phyloP scores from a whole-genome alignment of 257 asterid species.

The Nicotiana sylvestris region DNA sequence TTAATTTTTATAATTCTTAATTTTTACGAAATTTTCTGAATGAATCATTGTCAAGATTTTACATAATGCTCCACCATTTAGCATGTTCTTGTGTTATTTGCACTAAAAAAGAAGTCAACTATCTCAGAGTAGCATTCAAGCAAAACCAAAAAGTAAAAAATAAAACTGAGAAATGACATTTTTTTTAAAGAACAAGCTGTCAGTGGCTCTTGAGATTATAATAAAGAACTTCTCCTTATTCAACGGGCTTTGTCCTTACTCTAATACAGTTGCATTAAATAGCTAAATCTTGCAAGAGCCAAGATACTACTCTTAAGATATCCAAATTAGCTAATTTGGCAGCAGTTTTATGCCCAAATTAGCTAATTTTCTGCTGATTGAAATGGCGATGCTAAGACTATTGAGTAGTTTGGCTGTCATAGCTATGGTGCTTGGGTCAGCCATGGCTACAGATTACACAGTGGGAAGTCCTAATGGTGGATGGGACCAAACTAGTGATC shows the following conservation, averaged over 20 bases:
- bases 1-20: not conserved
- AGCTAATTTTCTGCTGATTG: not conserved
- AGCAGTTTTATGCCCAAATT: not conserved
- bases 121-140: not conserved
- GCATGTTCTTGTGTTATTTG: not conserved
- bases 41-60: not conserved
- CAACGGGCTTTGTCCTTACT: not conserved
- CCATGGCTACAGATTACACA: slow-evolving; percentile 44
- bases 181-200: slow-evolving; percentile 3
- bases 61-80: not conserved
- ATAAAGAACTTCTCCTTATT: not conserved
- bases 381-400: slow-evolving; percentile 33
- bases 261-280: slow-evolving; percentile 9
- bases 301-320: not conserved
- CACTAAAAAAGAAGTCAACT: not conserved
- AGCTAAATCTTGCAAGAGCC: not conserved
- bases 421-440: slow-evolving; percentile 23
- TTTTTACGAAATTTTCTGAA: not conserved
- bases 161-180: not conserved
- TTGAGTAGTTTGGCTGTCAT: slow-evolving; percentile 21
- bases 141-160: not conserved
- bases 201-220: slow-evolving; percentile 5
- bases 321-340: slow-evolving; percentile 2
- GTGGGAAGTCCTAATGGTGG: slow-evolving; percentile 59
- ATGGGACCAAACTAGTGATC: slow-evolving; percentile 47